Conservation (phyloP, 2,329 filamentous ascomycete species). For the Colletotrichum sp. region DNA sequence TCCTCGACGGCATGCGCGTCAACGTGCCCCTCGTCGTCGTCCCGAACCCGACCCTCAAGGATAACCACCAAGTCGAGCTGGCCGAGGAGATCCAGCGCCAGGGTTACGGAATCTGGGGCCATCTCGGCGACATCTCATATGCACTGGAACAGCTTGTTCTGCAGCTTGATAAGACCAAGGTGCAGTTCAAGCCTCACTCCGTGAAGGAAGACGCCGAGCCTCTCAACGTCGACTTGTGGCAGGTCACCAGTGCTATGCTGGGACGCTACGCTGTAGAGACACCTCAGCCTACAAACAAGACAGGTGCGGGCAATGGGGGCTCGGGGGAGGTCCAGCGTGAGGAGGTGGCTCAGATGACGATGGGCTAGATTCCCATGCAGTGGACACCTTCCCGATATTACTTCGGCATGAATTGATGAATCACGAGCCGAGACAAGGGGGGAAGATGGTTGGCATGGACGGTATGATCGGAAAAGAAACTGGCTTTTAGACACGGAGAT, state of each 20-base stretch:
- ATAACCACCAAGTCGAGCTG: slow-evolving; percentile 91
- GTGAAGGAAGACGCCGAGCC: neutral
- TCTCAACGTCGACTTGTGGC: slow-evolving; percentile 15
- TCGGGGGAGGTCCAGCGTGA: slow-evolving; percentile 35
- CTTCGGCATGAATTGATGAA: neutral
- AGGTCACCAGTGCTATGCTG: slow-evolving; percentile 18
- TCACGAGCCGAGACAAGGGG: neutral
- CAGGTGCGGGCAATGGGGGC: neutral
- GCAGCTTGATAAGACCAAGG: slow-evolving; percentile 15
- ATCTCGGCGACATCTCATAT: slow-evolving; percentile 18
- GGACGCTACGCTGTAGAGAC: neutral
- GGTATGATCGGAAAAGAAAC: neutral
- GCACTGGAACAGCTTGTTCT: slow-evolving; percentile 20
- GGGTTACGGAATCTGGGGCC: slow-evolving; percentile 70
- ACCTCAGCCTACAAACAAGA: neutral
- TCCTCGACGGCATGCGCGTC: slow-evolving; percentile 80
- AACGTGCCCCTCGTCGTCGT: slow-evolving; percentile 85
- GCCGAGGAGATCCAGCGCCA: slow-evolving; percentile 76
- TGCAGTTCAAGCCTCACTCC: slow-evolving; percentile 12
- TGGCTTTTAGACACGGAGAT: slow-evolving; percentile 11
- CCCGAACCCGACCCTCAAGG: slow-evolving; percentile 79
- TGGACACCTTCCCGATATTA: neutral
- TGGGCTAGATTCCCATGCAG: slow-evolving; percentile 36
- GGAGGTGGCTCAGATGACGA: slow-evolving; percentile 40
- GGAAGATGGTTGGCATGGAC: neutral